Evolutionary conservation across 768 basidiomycete species (phyloP).

Genomic region (Leccinum sublutescens): DNA sequence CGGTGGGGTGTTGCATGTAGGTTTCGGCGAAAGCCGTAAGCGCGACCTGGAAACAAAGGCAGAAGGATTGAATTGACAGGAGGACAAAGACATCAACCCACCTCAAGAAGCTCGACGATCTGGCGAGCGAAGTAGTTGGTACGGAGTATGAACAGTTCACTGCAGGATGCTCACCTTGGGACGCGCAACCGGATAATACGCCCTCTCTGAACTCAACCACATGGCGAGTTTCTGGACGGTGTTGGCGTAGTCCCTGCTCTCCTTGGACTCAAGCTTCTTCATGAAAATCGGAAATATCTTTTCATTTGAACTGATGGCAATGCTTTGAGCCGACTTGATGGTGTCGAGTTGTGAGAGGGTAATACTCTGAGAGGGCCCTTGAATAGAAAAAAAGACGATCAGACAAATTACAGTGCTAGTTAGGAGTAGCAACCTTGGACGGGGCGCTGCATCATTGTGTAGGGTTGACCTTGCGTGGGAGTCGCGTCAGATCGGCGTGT

Average conservation of each 20-base stretch:
- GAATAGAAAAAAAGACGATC: background rate
- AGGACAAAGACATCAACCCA: constrained; percentile 23
- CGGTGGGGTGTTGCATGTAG: constrained; percentile 4
- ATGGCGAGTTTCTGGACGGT: constrained; percentile 38
- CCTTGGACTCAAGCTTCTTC: constrained; percentile 31
- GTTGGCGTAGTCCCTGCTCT: constrained; percentile 21
- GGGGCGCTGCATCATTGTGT: background rate
- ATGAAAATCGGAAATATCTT: constrained; percentile 38
- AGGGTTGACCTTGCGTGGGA: background rate
- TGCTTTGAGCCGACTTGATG: constrained; percentile 16
- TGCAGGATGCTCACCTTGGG: constrained; percentile 39
- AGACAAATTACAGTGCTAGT: background rate
- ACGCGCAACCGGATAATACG: constrained; percentile 52
- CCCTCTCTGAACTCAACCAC: constrained; percentile 48
- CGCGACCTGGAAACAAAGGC: constrained; percentile 21
- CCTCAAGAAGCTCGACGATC: constrained; percentile 52
- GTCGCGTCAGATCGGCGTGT: background rate
- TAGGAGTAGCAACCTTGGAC: constrained; percentile 6
- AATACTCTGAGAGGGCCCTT: constrained; percentile 6
- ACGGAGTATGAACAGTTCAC: background rate
- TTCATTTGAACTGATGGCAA: constrained; percentile 30
- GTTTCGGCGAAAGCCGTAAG: constrained; percentile 14
- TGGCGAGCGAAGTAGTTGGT: constrained; percentile 21
- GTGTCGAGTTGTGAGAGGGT: constrained; percentile 1
- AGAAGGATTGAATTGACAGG: background rate